Evolutionary conservation across 2,329 filamentous ascomycete species (phyloP), one percentile per base, ranked within the genome.

Genomic region (Dactylellina haptotyla): DNA sequence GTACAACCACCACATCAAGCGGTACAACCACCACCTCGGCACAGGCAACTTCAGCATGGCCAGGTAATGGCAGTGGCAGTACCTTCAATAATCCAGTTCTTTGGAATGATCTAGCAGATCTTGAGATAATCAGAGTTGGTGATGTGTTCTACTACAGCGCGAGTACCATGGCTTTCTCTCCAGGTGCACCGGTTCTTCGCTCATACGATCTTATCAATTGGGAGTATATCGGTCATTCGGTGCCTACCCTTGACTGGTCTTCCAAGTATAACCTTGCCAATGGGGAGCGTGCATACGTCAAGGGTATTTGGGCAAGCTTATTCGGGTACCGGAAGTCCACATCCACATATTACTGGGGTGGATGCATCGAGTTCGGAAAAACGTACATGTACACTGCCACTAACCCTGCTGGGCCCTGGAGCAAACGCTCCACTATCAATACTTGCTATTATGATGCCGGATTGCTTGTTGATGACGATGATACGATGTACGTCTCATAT

Each of bases 361-460:
- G 85, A 0, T 88, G 86, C 75, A 80, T 86, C 58, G 82, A 85
- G 43, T 83, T 81, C 54, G 79, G 81, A 30, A 81, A 82, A 6
- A 86, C 85, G 0, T 87, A 85, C 76, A 79, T 88, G 34, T 88
- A 84, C 75, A 86, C 85, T 0, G 81, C 85, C 0, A 54, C 79
- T 2, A 78, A 79, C 8, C 80, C 80, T 3, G 79, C 80, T 0
- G 83, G 82, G 0, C 83, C 83, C 0, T 86, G 84, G 84, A 80
- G 73, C 9, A 79, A 82, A 48, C 75, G 76, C 37, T 80, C 78
- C 1, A 81, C 77, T 6, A 79, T 83, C 14, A 79, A 79, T 0
- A 81, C 77, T 0, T 88, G 86, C 78, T 87, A 85, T 76, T 88
- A 88, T 75, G 86, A 88, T 77, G 83, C 81, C 16, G 85, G 87